Conservation (phyloP, 352 stramenopile species). For the Phytophthora syringae region DNA sequence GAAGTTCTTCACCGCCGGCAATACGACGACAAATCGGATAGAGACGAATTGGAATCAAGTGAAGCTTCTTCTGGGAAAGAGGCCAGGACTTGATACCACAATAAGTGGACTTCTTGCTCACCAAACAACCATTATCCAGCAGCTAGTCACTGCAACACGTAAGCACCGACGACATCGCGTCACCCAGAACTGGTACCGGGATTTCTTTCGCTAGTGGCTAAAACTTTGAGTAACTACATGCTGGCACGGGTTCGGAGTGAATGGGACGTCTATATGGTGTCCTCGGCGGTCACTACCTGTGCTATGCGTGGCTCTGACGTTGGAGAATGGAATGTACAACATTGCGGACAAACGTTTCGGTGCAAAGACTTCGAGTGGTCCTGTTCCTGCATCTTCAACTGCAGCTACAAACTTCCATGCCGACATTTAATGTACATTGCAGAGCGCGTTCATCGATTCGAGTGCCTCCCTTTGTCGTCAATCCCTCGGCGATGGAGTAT, state of each 20-base stretch:
- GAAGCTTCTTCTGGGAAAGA: conserved; percentile 17
- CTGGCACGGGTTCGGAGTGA: conserved; percentile 1
- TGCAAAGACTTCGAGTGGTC: conserved; percentile 4
- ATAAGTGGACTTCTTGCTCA: conserved; percentile 13
- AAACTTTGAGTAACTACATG: not conserved
- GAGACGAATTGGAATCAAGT: conserved; percentile 31
- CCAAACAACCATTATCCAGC: conserved; percentile 6
- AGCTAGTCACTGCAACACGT: not conserved
- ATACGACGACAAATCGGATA: conserved; percentile 29
- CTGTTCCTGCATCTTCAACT: conserved; percentile 4
- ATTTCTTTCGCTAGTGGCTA: not conserved
- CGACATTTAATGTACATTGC: conserved; percentile 7
- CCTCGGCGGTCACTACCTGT: not conserved
- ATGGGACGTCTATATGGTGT: conserved; percentile 2
- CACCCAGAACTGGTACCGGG: not conserved
- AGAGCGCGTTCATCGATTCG: conserved; percentile 3
- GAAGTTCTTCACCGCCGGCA: conserved; percentile 17
- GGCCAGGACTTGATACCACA: conserved; percentile 9
- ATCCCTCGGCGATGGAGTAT: conserved; percentile 4
- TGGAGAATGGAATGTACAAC: not conserved
- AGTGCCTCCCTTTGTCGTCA: not conserved
- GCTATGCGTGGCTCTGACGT: not conserved
- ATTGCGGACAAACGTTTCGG: not conserved
- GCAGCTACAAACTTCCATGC: conserved; percentile 6
- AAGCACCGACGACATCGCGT: not conserved